Evolutionary conservation across 2,329 filamentous ascomycete species (phyloP), one percentile per base, ranked within the genome.

Genomic region (Xylaria sp.): DNA sequence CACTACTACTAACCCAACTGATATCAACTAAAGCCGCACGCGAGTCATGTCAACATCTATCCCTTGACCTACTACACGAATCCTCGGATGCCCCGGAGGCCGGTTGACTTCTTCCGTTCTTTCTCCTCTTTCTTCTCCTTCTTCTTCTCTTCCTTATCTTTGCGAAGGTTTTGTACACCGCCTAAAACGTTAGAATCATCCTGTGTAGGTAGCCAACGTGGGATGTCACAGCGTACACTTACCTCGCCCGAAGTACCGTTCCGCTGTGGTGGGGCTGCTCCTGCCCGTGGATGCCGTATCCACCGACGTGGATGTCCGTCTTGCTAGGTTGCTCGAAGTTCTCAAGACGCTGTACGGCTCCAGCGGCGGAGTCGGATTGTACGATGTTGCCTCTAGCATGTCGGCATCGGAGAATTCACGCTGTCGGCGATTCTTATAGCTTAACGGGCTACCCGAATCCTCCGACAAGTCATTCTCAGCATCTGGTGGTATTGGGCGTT

Each of bases 141-240:
- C 29, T n/a, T n/a, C n/a, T n/a, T n/a, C 2, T 83, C 78, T 60
- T 81, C 77, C 56, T 76, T 74, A 50, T 79, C 71, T 48, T 66
- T 64, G 2, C 76, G 75, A 1, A 74, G 66, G 62, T 78, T 81
- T 59, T 80, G 78, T 7, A 78, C 71, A 19, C 78, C 77, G 17
- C 78, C 79, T 77, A 62, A 18, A 9, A 17, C 20, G 48, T 66
- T 55, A 64, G 58, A 29, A 55, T 69, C 60, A 78, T 76, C 49
- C 77, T 75, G 57, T 79, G 78, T 75, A 79, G n/a, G n/a, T 75
- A 62, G 83, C 80, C 63, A 83, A 82, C 38, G 76, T 78, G 50
- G 4, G 22, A 37, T 63, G 52, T 52, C 60, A 38, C 29, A 40
- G 29, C 24, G 24, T 56, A 38, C 29, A 71, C 71, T 73, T 69